Evolutionary conservation across 768 basidiomycete species (phyloP).

Genomic region (Lyophyllum atratum): DNA sequence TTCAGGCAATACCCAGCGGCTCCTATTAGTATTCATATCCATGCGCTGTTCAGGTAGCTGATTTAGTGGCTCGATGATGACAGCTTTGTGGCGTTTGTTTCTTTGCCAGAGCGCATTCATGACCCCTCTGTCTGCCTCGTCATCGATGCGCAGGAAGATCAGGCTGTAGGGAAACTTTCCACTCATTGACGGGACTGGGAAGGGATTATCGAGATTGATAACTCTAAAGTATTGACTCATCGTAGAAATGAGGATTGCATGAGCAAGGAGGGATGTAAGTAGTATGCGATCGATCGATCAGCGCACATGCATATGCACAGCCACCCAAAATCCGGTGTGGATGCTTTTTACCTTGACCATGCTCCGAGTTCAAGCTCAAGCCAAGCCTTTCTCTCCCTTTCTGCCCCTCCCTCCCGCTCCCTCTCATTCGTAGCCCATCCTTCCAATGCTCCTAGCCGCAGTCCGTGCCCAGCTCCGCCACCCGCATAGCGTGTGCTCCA

Average conservation of each 20-base stretch:
- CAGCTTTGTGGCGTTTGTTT: too few relatives aligned
- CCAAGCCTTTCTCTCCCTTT: neutral
- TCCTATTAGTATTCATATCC: too few relatives aligned
- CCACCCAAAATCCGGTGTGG: neutral
- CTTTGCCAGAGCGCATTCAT: neutral
- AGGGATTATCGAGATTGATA: slow-evolving; percentile 4
- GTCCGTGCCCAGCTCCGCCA: neutral
- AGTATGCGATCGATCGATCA: too few relatives aligned
- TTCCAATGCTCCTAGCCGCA: neutral
- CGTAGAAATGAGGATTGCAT: too few relatives aligned
- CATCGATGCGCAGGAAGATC: neutral
- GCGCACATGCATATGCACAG: too few relatives aligned
- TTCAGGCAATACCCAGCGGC: too few relatives aligned
- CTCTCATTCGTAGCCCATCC: too few relatives aligned
- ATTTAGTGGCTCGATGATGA: too few relatives aligned
- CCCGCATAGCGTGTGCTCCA: neutral
- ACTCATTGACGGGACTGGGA: neutral
- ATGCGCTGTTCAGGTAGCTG: too few relatives aligned
- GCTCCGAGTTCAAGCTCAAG: too few relatives aligned
- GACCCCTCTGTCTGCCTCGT: neutral
- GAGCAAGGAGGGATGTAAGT: too few relatives aligned
- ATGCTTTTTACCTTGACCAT: neutral
- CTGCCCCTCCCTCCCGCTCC: neutral
- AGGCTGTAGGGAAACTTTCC: neutral
- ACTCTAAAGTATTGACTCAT: slow-evolving; percentile 5